These are phyloP conservation scores for Zoysia pacifica DNA, from an alignment of 176 grass and related monocot species.

Conservation along the genomic window DNA sequence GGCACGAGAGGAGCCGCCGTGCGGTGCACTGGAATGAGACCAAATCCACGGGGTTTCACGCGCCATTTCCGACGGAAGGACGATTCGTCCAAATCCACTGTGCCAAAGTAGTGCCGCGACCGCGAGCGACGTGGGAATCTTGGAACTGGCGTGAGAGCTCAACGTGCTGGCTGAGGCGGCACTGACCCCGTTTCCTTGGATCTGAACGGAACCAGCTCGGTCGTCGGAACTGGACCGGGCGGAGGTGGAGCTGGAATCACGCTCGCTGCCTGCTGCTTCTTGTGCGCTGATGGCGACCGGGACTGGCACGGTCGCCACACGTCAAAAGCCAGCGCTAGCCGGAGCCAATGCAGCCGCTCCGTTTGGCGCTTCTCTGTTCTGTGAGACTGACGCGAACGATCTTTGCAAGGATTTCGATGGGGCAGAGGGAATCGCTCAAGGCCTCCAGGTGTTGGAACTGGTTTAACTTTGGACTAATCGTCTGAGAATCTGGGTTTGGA, in stretches of 20 bases:
- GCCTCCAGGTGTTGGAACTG: neutral
- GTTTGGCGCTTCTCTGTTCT: neutral
- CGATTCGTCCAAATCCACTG: neutral
- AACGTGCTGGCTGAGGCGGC: neutral
- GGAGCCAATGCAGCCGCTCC: neutral
- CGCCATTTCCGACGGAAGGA: neutral
- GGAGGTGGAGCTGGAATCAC: neutral
- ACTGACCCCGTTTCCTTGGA: neutral
- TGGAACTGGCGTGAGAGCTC: neutral
- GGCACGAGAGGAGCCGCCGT: neutral
- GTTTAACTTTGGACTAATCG: neutral
- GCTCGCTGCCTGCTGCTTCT: neutral
- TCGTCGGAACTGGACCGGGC: conserved; percentile 5
- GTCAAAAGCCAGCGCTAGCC: neutral
- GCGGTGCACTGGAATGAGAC: conserved; percentile 32
- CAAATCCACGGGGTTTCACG: conserved; percentile 11
- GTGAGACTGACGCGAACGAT: neutral
- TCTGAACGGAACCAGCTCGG: neutral
- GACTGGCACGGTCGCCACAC: conserved; percentile 17
- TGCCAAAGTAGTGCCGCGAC: neutral
- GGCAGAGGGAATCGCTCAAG: neutral
- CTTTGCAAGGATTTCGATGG: neutral
- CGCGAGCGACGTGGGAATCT: conserved; percentile 27
- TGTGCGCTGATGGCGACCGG: conserved; percentile 6
- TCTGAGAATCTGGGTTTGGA: neutral